These are phyloP conservation scores for Calonectria ilicicola DNA, from an alignment of 2,329 filamentous ascomycete genomes.

Conservation along the genomic window DNA sequence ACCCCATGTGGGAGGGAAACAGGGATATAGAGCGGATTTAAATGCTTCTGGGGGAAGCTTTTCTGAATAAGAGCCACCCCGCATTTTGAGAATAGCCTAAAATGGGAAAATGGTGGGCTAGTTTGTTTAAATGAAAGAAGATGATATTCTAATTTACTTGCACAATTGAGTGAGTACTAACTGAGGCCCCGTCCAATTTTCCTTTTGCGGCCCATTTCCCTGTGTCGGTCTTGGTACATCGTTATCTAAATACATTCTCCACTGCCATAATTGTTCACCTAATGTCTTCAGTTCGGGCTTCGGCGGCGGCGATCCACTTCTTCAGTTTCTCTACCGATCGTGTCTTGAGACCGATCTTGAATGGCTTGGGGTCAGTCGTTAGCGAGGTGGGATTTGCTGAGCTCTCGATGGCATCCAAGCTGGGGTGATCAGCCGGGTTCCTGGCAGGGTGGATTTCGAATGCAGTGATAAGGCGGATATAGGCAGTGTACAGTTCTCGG, in stretches of 20 bases:
- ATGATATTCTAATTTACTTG: not conserved
- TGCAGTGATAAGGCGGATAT: slow-evolving; percentile 68
- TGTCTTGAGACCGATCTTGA: slow-evolving; percentile 60
- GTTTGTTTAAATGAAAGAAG: no score
- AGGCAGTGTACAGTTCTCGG: slow-evolving; percentile 71
- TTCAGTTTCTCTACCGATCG: slow-evolving; percentile 59
- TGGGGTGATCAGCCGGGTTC: slow-evolving; percentile 59
- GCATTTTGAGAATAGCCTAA: no score
- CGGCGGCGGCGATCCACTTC: slow-evolving; percentile 65
- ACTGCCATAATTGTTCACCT: not conserved
- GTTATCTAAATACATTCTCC: not conserved
- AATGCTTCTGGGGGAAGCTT: no score
- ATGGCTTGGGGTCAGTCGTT: slow-evolving; percentile 72
- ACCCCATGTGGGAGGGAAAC: no score
- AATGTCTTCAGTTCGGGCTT: slow-evolving; percentile 61
- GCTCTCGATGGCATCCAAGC: slow-evolving; percentile 68
- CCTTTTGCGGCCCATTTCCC: not conserved
- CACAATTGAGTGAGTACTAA: not conserved
- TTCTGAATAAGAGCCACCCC: no score
- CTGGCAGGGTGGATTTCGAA: slow-evolving; percentile 66
- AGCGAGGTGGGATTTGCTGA: slow-evolving; percentile 68
- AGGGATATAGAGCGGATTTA: no score
- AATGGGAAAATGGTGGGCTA: no score
- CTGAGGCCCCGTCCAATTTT: no score
- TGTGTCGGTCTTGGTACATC: not conserved